Base-by-base conservation (phyloP, 106 monocot genomes). In the Dendrobium chrysotoxum region DNA sequence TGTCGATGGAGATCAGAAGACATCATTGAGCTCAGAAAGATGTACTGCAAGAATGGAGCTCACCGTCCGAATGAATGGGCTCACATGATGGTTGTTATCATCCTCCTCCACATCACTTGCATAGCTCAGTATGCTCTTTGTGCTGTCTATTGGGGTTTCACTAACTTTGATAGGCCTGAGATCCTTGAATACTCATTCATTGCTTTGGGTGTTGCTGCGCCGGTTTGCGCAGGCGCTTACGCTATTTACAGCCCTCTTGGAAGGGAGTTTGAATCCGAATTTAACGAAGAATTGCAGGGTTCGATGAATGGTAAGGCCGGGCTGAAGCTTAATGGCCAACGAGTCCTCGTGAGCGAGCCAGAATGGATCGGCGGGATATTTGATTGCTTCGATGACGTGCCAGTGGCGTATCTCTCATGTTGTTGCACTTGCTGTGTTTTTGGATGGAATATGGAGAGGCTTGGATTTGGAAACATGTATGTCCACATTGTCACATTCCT, bases 111-210 rank as follows among this genome's bases (percentile, higher is more conserved):
- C 78, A n/a, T 91, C 7, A 91, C 86, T 68, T 91, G 88, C 53
- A 79, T 89, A 61, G 88, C 88, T 57, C 91, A 91, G 55, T 91
- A 91, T 82, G 91, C 87, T 17, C 66, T 89, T 8, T 91, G 91
- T 70, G 85, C 86, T 1, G 87, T 91, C 30, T 87, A 91, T 67
- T 85, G 77, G 81, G 88, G 86, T n/a, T 91, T 85, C 53, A 58
- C 76, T 10, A 81, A 85, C 55, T 85, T 85, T 31, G 53, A 74
- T 28, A 77, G 91, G 18, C 88, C 91, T 30, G 75, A 83, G 5
- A 77, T 85, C 35, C 88, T 85, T 61, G 91, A 87, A 40, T 85
- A 66, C n/a, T 4, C 87, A 50, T 85, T 84, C 66, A 61, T 91
- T 28, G 86, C 91, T 3, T 77, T 91, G 21, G 86, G 87, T 0